Conservation (phyloP, 306 rosid genomes). For the Trichosanthes cucumerina region DNA sequence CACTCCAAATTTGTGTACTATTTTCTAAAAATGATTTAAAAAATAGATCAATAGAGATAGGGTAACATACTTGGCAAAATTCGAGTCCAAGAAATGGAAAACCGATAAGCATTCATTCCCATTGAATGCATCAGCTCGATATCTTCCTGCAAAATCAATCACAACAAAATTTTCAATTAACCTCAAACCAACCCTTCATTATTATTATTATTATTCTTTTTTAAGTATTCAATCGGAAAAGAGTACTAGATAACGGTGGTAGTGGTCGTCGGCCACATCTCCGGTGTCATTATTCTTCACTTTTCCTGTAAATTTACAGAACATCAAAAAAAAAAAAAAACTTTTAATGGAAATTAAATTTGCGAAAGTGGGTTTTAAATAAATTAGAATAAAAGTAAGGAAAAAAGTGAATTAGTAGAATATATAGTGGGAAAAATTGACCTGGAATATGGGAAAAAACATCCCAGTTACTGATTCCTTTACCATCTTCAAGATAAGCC, state of each 20-base stretch:
- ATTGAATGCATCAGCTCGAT: slow-evolving; percentile 37
- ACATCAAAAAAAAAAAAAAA: not conserved
- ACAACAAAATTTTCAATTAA: not conserved
- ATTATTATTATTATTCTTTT: no score
- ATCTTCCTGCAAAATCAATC: slow-evolving; percentile 33
- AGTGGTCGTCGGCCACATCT: slow-evolving; percentile 58
- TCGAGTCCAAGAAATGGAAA: slow-evolving; percentile 68
- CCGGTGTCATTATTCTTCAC: slow-evolving; percentile 34
- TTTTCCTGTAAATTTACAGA: slow-evolving; percentile 27
- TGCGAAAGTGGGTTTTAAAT: not conserved
- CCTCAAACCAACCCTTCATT: no score
- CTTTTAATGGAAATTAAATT: no score
- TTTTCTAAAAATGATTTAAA: no score
- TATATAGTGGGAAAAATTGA: not conserved
- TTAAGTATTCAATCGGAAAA: not conserved
- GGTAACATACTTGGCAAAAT: slow-evolving; percentile 30
- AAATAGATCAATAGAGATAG: not conserved
- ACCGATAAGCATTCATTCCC: slow-evolving; percentile 48
- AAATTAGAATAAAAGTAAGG: no score
- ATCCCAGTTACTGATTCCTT: slow-evolving; percentile 49
- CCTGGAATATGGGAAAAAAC: slow-evolving; percentile 42
- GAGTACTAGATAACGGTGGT: slow-evolving; percentile 39
- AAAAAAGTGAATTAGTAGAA: no score
- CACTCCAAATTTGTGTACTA: no score
- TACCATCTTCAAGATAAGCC: slow-evolving; percentile 50